These are phyloP conservation scores for Mycena olivaceomarginata DNA, from an alignment of 768 basidiomycete species.

Conservation along the genomic window DNA sequence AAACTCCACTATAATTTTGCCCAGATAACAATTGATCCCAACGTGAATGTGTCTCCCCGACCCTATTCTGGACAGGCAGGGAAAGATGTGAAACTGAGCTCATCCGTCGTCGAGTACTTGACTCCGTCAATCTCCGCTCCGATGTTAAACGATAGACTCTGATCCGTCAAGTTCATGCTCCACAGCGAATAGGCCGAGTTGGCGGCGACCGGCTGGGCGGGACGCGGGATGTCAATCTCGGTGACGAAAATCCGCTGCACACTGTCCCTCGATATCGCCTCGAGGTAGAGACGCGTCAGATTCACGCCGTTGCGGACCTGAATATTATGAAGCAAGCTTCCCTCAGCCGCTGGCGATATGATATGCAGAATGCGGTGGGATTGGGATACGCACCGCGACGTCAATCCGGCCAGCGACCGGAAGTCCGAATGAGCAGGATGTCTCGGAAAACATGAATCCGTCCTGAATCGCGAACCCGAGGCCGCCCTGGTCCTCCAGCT, in stretches of 20 bases:
- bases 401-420: slow-evolving; percentile 21
- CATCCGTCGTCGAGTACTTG: slow-evolving; percentile 30
- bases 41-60: no score
- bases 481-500: slow-evolving; percentile 23
- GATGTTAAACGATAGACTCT: background rate
- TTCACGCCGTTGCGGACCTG: slow-evolving; percentile 31
- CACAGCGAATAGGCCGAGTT: slow-evolving; percentile 15
- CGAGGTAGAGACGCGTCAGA: slow-evolving; percentile 16
- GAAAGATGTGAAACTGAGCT: no score
- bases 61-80: no score
- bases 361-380: background rate
- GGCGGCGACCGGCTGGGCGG: background rate
- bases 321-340: background rate
- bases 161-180: slow-evolving; percentile 31
- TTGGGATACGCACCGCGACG: slow-evolving; percentile 24
- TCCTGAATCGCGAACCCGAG: slow-evolving; percentile 29
- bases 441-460: slow-evolving; percentile 23
- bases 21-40: no score
- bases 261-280: background rate
- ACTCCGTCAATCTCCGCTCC: slow-evolving; percentile 30
- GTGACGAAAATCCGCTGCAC: background rate
- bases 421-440: slow-evolving; percentile 4
- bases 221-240: slow-evolving; percentile 16
- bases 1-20: no score
- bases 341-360: background rate